Conservation (phyloP, 2,329 filamentous ascomycete species). For the Huntiella moniliformis region DNA sequence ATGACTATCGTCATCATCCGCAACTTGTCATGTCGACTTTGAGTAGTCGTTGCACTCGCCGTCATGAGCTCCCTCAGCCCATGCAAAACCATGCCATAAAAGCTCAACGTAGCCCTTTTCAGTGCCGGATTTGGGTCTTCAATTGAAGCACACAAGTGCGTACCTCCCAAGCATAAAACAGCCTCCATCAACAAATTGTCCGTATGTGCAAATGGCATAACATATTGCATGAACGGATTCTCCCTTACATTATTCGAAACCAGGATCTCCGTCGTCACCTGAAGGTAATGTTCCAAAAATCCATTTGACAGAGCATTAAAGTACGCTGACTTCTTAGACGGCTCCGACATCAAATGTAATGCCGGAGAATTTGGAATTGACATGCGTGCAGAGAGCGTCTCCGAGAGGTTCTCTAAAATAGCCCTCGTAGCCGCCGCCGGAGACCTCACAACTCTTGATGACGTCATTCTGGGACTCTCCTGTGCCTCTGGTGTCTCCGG, state of each 20-base stretch:
- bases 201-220: slow-evolving; percentile 10
- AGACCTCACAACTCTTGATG: background rate
- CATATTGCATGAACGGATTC: slow-evolving; percentile 11
- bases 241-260: slow-evolving; percentile 10
- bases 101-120: slow-evolving; percentile 5
- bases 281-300: slow-evolving; percentile 11
- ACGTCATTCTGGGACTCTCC: background rate
- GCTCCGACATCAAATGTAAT: background rate
- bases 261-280: slow-evolving; percentile 10
- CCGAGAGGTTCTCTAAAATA: background rate
- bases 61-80: slow-evolving; percentile 9
- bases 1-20: slow-evolving; percentile 10
- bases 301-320: slow-evolving; percentile 8
- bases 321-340: slow-evolving; percentile 6
- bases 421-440: background rate
- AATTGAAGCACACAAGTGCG: slow-evolving; percentile 11
- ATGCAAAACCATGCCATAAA: slow-evolving; percentile 9
- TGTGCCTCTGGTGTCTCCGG: background rate
- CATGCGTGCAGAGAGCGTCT: background rate
- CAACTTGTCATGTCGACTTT: slow-evolving; percentile 9
- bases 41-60: background rate
- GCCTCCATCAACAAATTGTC: slow-evolving; percentile 11
- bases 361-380: slow-evolving; percentile 6
- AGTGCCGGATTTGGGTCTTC: slow-evolving; percentile 8
- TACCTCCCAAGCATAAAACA: slow-evolving; percentile 10